Evolutionary conservation across 2,329 filamentous ascomycete genomes (phyloP), one percentile per base, ranked within the genome.

Genomic region (Neofusicoccum kwambonambiense): DNA sequence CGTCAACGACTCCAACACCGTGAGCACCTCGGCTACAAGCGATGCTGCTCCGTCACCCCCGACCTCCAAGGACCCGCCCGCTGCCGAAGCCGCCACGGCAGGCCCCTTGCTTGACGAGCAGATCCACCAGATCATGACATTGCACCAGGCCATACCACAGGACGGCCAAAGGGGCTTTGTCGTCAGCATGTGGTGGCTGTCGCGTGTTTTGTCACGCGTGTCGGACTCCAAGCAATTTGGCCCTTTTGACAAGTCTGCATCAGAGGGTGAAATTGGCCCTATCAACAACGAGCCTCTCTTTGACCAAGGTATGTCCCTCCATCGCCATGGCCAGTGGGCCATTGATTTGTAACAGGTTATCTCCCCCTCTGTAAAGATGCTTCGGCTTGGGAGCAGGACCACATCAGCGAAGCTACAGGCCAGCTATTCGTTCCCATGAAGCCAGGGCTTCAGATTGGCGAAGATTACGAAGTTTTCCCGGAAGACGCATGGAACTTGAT

Each of bases 401-500:
- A 64, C 49, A 34, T 77, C 39, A 67, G 67, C 8, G 77, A 79
- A 62, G 73, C 79, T 54, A 77, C 79, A 13, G 80, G 84, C 15
- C 70, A 76, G 11, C 68, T 73, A 35, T 96, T 93, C 71, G 86
- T 94, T 37, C 88, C 90, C 3, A 82, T 98, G 50, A 90, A 88
- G 69, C 86, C 86, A 1, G 91, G 89, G 15, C 79, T 89, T 52
- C 71, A 78, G 51, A 83, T 88, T 51, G 80, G 83, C n/a, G 87
- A 90, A 39, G 86, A 92, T 62, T 94, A 92, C 70, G 87, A 91
- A 71, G 81, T 95, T 35, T 86, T 98, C 54, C 90, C 93, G 1
- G 82, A 87, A 67, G 86, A 89, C 64, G 93, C 92, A 3, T 98
- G 93, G 92, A 86, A 92, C 61, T 79, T 93, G 67, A 86, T 98